phyloP scores from a whole-genome alignment of 129 eudicot genomes.

The Dittrichia graveolens region DNA sequence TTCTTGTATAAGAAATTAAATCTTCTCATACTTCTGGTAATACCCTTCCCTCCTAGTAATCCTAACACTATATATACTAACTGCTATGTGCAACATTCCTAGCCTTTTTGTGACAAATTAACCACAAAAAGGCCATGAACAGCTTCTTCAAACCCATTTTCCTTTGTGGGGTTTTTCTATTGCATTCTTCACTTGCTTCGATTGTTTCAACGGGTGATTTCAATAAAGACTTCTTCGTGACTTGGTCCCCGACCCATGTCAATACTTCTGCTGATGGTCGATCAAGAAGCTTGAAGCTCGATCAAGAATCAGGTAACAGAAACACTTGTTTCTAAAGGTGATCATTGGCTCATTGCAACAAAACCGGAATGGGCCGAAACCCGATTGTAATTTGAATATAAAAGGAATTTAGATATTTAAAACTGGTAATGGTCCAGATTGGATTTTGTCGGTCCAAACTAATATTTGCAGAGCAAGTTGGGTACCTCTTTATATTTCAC shows the following conservation, averaged over 20 bases:
- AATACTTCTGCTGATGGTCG: slow-evolving; percentile 79
- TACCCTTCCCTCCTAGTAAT: slow-evolving; percentile 10
- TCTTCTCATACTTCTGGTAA: slow-evolving; percentile 32
- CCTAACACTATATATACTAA: slow-evolving; percentile 29
- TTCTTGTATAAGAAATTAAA: slow-evolving; percentile 54
- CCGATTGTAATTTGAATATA: no score
- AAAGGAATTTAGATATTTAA: no score
- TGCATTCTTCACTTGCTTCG: slow-evolving; percentile 46
- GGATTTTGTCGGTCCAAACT: no score
- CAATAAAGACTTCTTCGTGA: slow-evolving; percentile 69
- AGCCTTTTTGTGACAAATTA: slow-evolving; percentile 12
- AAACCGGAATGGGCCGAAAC: no score
- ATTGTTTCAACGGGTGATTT: slow-evolving; percentile 76
- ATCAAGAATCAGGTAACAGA: slow-evolving; percentile 60
- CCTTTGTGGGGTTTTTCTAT: slow-evolving; percentile 37
- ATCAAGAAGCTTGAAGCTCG: slow-evolving; percentile 65
- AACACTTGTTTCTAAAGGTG: background rate
- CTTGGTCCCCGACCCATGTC: slow-evolving; percentile 82
- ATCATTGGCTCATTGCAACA: no score
- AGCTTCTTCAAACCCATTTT: slow-evolving; percentile 28
- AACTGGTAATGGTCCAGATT: no score
- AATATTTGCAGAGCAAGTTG: background rate
- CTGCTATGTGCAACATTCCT: slow-evolving; percentile 19
- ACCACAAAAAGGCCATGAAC: slow-evolving; percentile 33
- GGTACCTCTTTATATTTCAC: background rate